Conservation (phyloP, 495 filamentous ascomycete species). For the Neurospora sp. region DNA sequence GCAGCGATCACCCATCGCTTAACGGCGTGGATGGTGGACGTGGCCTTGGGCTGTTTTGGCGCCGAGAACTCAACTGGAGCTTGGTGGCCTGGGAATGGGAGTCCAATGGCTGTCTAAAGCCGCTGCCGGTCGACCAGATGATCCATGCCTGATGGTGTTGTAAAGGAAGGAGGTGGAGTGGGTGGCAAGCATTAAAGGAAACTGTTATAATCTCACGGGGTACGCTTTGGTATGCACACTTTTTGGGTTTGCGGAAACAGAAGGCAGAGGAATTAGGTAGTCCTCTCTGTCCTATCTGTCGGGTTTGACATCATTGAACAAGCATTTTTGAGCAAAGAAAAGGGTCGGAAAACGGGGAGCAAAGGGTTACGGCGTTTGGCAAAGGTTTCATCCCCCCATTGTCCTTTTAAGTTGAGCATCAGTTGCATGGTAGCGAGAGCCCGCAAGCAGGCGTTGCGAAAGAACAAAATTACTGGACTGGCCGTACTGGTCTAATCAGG, state of each 20-base stretch:
- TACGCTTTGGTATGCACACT: neutral
- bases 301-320: slow-evolving; percentile 23
- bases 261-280: slow-evolving; percentile 40
- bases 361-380: neutral
- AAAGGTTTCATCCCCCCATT: neutral
- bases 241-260: slow-evolving; percentile 24
- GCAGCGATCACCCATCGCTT: slow-evolving; percentile 20
- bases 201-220: neutral
- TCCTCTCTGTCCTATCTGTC: slow-evolving; percentile 22
- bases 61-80: slow-evolving; percentile 90
- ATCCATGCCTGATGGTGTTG: slow-evolving; percentile 26
- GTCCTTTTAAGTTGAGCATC: neutral
- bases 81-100: slow-evolving; percentile 76
- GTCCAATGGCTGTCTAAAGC: slow-evolving; percentile 23
- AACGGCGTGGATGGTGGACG: slow-evolving; percentile 34
- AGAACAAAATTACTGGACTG: neutral
- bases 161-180: neutral
- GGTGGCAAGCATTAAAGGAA: neutral
- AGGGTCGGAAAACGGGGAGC: neutral
- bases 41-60: slow-evolving; percentile 83
- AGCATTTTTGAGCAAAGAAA: slow-evolving; percentile 15
- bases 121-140: slow-evolving; percentile 24
- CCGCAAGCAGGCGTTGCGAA: neutral
- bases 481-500: neutral
- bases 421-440: neutral